Percentiles rank a stretch among this genome's conserved stretches.
Conservation (phyloP, 331 rosid species). For the Quercus phellos region DNA sequence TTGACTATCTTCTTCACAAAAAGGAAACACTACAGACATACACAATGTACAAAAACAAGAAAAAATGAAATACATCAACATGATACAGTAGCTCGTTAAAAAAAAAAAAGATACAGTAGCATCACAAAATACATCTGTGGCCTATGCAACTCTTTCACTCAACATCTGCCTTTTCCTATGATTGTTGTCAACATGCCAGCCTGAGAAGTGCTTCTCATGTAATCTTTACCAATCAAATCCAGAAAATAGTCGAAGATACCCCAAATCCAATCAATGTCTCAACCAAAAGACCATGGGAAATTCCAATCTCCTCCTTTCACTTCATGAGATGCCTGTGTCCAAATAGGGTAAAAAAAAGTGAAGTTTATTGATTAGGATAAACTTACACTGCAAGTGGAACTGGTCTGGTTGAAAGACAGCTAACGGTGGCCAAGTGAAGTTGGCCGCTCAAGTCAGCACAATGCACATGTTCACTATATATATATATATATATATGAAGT, state of each 20-base stretch:
- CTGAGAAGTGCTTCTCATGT: background rate
- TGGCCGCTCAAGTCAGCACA: background rate
- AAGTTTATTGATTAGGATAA: background rate
- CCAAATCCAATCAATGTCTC: constrained; percentile 20
- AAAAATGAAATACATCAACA: constrained; percentile 7
- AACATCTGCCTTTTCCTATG: background rate
- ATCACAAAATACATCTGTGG: constrained; percentile 18
- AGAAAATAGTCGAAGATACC: constrained; percentile 4
- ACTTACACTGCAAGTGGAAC: background rate
- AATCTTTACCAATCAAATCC: background rate
- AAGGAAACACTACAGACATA: too few species aligned
- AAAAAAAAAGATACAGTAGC: constrained; percentile 1
- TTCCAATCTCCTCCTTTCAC: constrained; percentile 25
- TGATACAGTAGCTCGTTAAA: background rate
- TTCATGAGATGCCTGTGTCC: constrained; percentile 41
- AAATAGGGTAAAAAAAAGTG: background rate
- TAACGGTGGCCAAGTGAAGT: background rate
- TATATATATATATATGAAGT: background rate
- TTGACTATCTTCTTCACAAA: background rate
- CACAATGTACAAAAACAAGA: constrained; percentile 4
- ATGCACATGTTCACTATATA: background rate
- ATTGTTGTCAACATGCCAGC: background rate
- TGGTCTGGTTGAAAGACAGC: background rate
- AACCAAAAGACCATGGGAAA: constrained; percentile 11
- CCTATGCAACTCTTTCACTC: constrained; percentile 3